Evolutionary conservation across 768 basidiomycete species (phyloP).

Genomic region (Boletus vermiculosoides): DNA sequence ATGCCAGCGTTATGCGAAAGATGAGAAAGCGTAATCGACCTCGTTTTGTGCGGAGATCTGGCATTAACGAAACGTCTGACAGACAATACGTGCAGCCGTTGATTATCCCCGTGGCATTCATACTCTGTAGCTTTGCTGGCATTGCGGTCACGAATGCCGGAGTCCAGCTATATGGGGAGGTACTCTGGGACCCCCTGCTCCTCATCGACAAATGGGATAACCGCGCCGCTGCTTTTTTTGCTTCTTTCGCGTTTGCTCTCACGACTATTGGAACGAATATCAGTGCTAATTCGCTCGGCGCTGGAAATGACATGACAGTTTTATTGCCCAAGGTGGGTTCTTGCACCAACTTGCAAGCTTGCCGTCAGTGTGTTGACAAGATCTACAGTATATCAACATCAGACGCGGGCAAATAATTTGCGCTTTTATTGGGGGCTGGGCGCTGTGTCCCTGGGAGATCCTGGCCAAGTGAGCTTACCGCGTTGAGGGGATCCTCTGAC

Average conservation of each 20-base stretch:
- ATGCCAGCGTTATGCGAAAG: constrained; percentile 68
- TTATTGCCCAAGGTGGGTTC: constrained; percentile 61
- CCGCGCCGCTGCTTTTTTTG: constrained; percentile 83
- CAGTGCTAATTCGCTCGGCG: constrained; percentile 62
- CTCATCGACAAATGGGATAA: constrained; percentile 84
- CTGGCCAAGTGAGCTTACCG: constrained; percentile 40
- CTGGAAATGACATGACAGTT: constrained; percentile 84
- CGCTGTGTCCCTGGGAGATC: constrained; percentile 85
- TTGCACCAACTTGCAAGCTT: neutral
- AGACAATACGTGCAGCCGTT: constrained; percentile 74
- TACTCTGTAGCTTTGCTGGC: constrained; percentile 73
- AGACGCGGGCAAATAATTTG: constrained; percentile 77
- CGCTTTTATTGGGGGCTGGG: constrained; percentile 82
- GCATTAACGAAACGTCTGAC: constrained; percentile 6
- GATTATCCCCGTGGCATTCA: constrained; percentile 77
- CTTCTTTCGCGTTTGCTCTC: constrained; percentile 63
- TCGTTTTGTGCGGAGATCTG: neutral
- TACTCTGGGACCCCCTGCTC: constrained; percentile 60
- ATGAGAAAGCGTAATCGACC: constrained; percentile 34
- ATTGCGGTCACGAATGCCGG: constrained; percentile 81
- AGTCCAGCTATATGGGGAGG: constrained; percentile 49
- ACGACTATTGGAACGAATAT: constrained; percentile 42
- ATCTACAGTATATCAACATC: constrained; percentile 56
- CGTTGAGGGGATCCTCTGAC: neutral
- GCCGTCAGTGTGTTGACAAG: neutral